Conservation (phyloP, 2,329 filamentous ascomycete genomes). For the Penicillium thymicola region DNA sequence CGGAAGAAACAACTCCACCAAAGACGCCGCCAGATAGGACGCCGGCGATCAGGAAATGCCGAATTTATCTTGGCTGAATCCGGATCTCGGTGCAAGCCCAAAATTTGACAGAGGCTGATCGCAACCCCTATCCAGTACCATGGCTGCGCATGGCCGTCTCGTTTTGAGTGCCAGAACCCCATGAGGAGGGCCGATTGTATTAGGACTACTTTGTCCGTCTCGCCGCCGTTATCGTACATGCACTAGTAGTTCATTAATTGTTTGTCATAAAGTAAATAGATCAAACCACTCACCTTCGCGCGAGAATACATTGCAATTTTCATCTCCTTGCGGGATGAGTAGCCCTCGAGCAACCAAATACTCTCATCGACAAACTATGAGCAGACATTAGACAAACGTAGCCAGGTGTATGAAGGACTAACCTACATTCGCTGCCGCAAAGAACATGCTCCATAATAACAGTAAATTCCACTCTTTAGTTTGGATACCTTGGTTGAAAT, state of each 20-base stretch:
- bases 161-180: slow-evolving; percentile 43
- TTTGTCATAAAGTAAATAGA: background rate
- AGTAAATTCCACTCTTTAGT: slow-evolving; percentile 31
- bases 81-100: slow-evolving; percentile 40
- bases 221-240: background rate
- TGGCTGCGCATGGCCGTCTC: slow-evolving; percentile 41
- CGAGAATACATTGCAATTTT: slow-evolving; percentile 39
- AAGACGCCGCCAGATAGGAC: slow-evolving; percentile 36
- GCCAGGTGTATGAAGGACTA: background rate
- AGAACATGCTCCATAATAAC: slow-evolving; percentile 43
- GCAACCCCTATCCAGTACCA: slow-evolving; percentile 49
- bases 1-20: slow-evolving; percentile 44
- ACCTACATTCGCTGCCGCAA: slow-evolving; percentile 34
- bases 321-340: slow-evolving; percentile 33
- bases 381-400: background rate
- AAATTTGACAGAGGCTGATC: slow-evolving; percentile 43
- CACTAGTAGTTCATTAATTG: background rate
- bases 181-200: slow-evolving; percentile 45
- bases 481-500: slow-evolving; percentile 26
- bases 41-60: slow-evolving; percentile 17
- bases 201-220: slow-evolving; percentile 23
- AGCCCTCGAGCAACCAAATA: slow-evolving; percentile 23
- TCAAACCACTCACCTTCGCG: slow-evolving; percentile 30
- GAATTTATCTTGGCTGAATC: background rate
- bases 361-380: slow-evolving; percentile 2